Evolutionary conservation across 768 basidiomycete genomes (phyloP), one percentile per base, ranked within the genome.

Genomic region (Rhizopogon vulgaris): DNA sequence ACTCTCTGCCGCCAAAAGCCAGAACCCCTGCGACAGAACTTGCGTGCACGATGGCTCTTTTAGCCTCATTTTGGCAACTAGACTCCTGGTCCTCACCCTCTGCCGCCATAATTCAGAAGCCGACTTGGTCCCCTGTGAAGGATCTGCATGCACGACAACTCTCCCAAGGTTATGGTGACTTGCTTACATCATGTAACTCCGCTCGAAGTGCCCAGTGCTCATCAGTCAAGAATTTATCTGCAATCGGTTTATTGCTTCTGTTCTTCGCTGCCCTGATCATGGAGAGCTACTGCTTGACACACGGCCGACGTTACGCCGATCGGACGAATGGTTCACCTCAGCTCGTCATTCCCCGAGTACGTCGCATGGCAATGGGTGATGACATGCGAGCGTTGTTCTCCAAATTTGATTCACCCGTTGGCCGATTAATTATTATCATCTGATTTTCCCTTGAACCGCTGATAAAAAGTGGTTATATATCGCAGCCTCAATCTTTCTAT

Each of bases 331-430:
- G 53, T 52, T 54, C 30, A 28, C 0, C n/a, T 28, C 27, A 41
- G 60, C 53, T 52, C 25, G 15, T 25, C 9, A 15, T 59, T 52
- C 52, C 47, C 57, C 51, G 52, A 60, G 52, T 52, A 17, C 3
- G 17, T 32, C 6, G 27, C 43, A 41, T 32, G 36, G 8, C 24
- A 11, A 17, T 30, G 24, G 37, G 50, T 30, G 51, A 58, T 54
- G 51, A 54, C 47, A 64, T 69, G 66, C 60, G 64, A 67, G 68
- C 63, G 63, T 58, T 54, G 66, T 69, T 60, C 67, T 69, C 63
- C 48, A 60, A 66, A 66, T 65, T 66, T 50, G 52, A 56, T 42
- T 38, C 43, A 49, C 51, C 36, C 43, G 17, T 49, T 28, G 38
- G 36, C 17, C 30, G 12, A 27, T 27, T 11, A 1, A n/a, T 38